These are phyloP conservation scores for Collybia sp. DNA, from an alignment of 768 basidiomycete genomes.

Conservation along the genomic window DNA sequence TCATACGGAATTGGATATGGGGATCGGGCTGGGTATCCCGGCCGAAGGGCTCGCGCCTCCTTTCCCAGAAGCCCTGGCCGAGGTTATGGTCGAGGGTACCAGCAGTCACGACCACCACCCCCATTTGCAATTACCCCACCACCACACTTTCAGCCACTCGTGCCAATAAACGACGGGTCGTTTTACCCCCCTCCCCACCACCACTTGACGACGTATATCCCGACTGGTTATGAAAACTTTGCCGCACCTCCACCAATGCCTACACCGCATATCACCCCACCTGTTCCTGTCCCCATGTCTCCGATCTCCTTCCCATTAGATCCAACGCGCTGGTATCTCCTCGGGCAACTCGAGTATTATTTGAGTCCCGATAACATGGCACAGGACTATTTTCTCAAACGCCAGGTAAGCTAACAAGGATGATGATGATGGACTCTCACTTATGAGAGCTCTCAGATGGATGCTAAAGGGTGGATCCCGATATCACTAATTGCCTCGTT, in stretches of 20 bases:
- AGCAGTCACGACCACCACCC: constrained; percentile 22
- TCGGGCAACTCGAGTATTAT: constrained; percentile 90
- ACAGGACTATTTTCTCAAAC: constrained; percentile 79
- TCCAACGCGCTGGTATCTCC: constrained; percentile 58
- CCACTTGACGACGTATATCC: constrained; percentile 20
- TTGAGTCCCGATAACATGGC: constrained; percentile 86
- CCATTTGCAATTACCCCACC: constrained; percentile 26
- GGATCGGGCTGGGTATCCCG: constrained; percentile 21
- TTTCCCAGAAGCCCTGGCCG: constrained; percentile 25
- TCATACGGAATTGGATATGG: constrained; percentile 17
- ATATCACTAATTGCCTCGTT: constrained; percentile 82
- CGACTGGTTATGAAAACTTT: constrained; percentile 23
- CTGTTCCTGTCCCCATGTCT: constrained; percentile 43
- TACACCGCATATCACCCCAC: constrained; percentile 18
- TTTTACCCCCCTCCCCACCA: constrained; percentile 20
- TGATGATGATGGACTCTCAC: constrained; percentile 1
- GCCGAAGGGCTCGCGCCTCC: constrained; percentile 18
- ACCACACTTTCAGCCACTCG: constrained; percentile 25
- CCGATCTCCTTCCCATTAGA: constrained; percentile 56
- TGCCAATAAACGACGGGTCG: constrained; percentile 11
- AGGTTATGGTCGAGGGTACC: constrained; percentile 33
- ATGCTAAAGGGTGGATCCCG: constrained; percentile 81
- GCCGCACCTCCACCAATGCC: constrained; percentile 19
- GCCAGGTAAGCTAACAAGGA: constrained; percentile 47
- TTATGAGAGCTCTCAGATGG: constrained; percentile 60